Evolutionary conservation across 192 early-diverging fungal species (phyloP), one percentile per base, ranked within the genome.

Genomic region (Coemansia sp.): DNA sequence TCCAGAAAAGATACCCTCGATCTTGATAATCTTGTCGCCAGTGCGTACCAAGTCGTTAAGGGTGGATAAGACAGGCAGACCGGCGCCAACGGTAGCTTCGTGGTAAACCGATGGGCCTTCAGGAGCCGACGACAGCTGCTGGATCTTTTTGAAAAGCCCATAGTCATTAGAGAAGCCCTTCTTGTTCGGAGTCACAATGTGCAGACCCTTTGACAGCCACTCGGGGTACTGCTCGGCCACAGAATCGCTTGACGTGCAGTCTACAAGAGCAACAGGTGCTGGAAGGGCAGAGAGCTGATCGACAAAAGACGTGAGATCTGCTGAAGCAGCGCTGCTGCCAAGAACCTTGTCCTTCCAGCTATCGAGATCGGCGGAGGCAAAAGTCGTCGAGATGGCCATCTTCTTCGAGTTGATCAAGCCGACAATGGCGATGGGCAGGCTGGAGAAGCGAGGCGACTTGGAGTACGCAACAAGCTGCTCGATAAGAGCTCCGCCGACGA

Each of bases 1-100:
- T 7, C 96, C 96, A 6, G 93, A 95, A 62, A 99, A 93, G 63
- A 99, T 95, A 54, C 96, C 96, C 73, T 99, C 94, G 53, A 99
- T 88, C 72, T 87, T 90, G 27, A 83, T 74, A 43, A 99, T 89
- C 81, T 90, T 85, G 68, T 99, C 96, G 17, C 93, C 94, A 10
- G 96, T 97, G 50, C 68, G 84, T 54, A 99, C 83, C 53, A 99
- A 61, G 68, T 97, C 93, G 27, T 83, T 86, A 55, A 99, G 83
- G 0, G 95, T 98, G 56, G 81, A 89, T 38, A 99, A 81, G 17
- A 99, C 88, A 37, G 96, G 96, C 58, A 99, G 86, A 25, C 96
- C 96, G 22, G 96, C 96, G 18, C 95, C 96, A 34, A 99, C 96
- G 15, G 94, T 97, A 27, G 92, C 86, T 72, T 99, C 96, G 63